phyloP scores from a whole-genome alignment of 1,284 basidiomycete species.

The Coniophora puteana region DNA sequence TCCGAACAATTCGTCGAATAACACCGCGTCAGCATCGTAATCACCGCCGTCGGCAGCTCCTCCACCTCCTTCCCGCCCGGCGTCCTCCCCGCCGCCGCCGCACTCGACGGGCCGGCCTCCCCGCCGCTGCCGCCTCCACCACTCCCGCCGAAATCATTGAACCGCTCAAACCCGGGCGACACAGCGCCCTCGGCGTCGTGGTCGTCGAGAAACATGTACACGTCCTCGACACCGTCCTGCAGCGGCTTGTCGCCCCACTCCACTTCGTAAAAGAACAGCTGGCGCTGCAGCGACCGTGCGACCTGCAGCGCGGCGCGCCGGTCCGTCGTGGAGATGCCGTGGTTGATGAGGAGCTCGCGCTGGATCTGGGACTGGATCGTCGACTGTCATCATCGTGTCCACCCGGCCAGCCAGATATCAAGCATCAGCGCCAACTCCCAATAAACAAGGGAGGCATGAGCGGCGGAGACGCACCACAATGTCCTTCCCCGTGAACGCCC shows the following conservation, averaged over 20 bases:
- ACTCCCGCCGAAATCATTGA: no score
- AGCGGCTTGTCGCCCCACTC: constrained; percentile 88
- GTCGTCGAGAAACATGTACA: constrained; percentile 95
- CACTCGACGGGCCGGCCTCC: constrained; percentile 57
- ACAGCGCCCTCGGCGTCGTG: no score
- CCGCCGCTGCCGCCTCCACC: no score
- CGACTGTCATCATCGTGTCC: constrained; percentile 42
- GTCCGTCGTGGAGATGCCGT: constrained; percentile 67
- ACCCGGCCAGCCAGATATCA: not conserved
- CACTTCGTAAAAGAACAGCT: constrained; percentile 96
- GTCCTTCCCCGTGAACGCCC: constrained; percentile 89
- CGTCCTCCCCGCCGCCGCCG: no score
- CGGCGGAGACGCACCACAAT: constrained; percentile 74
- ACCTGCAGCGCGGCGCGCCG: constrained; percentile 82
- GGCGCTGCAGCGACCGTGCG: constrained; percentile 85
- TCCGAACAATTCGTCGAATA: constrained; percentile 82
- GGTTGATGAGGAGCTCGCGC: constrained; percentile 63
- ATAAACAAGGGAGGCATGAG: not conserved
- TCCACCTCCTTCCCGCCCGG: constrained; percentile 64
- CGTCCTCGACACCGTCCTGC: constrained; percentile 90
- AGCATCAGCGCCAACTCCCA: not conserved
- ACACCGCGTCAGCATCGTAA: constrained; percentile 78
- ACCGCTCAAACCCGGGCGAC: no score
- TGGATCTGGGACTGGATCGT: constrained; percentile 81
- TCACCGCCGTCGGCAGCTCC: constrained; percentile 83